phyloP scores from a whole-genome alignment of 2,329 filamentous ascomycete genomes.

The Venturia carpophila region DNA sequence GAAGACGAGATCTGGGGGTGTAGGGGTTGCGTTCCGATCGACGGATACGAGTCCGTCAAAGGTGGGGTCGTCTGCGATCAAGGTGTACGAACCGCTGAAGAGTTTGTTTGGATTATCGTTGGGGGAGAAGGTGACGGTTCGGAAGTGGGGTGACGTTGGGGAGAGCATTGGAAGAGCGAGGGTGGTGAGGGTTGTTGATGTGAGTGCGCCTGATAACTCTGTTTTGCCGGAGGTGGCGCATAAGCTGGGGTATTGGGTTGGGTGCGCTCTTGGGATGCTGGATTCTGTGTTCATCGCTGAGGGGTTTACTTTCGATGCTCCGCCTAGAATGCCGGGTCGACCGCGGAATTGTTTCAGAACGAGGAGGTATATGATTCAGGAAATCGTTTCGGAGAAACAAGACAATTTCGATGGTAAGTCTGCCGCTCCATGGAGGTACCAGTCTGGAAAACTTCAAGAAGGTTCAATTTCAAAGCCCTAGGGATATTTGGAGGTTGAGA shows the following conservation, averaged over 20 bases:
- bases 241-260: neutral
- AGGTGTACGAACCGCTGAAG: slow-evolving; percentile 64
- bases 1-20: slow-evolving; percentile 28
- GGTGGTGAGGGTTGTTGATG: slow-evolving; percentile 53
- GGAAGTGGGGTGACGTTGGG: slow-evolving; percentile 29
- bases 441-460: neutral
- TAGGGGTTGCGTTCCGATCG: slow-evolving; percentile 57
- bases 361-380: slow-evolving; percentile 53
- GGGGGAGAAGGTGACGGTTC: slow-evolving; percentile 59
- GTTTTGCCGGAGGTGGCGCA: slow-evolving; percentile 27
- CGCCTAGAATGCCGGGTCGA: slow-evolving; percentile 28
- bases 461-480: neutral
- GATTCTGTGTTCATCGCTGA: slow-evolving; percentile 48
- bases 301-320: slow-evolving; percentile 62
- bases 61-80: slow-evolving; percentile 61
- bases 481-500: neutral
- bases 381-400: slow-evolving; percentile 40
- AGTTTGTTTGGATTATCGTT: slow-evolving; percentile 65
- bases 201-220: slow-evolving; percentile 38
- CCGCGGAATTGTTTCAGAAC: slow-evolving; percentile 46
- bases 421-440: neutral
- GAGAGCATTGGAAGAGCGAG: slow-evolving; percentile 41
- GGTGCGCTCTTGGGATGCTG: slow-evolving; percentile 17
- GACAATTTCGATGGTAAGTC: neutral
- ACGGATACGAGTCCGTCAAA: slow-evolving; percentile 41